Evolutionary conservation across 2,329 filamentous ascomycete genomes (phyloP).

Genomic region (Fusarium palustre): DNA sequence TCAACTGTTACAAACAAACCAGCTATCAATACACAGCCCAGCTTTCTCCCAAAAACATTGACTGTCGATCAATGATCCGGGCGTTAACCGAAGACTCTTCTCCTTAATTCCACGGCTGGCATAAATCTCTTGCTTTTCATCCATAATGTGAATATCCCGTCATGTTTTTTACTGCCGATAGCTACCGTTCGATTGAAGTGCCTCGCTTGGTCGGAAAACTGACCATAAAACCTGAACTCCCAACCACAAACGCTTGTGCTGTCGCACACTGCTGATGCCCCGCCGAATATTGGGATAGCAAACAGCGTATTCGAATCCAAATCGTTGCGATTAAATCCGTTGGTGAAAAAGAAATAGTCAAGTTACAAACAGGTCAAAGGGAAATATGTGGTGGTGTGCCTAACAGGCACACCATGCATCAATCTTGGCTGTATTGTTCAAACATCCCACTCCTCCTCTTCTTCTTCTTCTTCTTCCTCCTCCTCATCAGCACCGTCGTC

Average conservation of each 20-base stretch:
- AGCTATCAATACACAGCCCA: conserved; percentile 35
- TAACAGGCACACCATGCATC: conserved; percentile 21
- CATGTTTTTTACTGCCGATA: conserved; percentile 19
- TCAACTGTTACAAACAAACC: conserved; percentile 23
- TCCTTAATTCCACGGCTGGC: conserved; percentile 13
- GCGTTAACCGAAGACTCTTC: conserved; percentile 16
- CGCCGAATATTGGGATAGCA: conserved; percentile 32
- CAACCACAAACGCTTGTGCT: conserved; percentile 46
- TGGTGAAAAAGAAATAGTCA: conserved; percentile 37
- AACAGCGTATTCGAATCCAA: conserved; percentile 42
- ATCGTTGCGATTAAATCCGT: conserved; percentile 28
- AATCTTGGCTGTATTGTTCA: conserved; percentile 42
- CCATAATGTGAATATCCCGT: conserved; percentile 30
- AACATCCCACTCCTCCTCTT: conserved; percentile 66
- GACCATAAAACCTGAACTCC: conserved; percentile 45
- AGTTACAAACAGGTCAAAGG: conserved; percentile 34
- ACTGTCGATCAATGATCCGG: conserved; percentile 8
- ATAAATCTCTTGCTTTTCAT: conserved; percentile 34
- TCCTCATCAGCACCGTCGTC: conserved; percentile 57
- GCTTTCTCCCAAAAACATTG: conserved; percentile 17
- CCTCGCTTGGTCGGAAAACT: conserved; percentile 32
- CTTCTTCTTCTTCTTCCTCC: conserved; percentile 58
- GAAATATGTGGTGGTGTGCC: conserved; percentile 22
- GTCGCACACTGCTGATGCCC: conserved; percentile 39
- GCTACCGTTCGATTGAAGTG: conserved; percentile 16